Conservation (phyloP, 805 yeast species). For the Ascoidea asiatica region DNA sequence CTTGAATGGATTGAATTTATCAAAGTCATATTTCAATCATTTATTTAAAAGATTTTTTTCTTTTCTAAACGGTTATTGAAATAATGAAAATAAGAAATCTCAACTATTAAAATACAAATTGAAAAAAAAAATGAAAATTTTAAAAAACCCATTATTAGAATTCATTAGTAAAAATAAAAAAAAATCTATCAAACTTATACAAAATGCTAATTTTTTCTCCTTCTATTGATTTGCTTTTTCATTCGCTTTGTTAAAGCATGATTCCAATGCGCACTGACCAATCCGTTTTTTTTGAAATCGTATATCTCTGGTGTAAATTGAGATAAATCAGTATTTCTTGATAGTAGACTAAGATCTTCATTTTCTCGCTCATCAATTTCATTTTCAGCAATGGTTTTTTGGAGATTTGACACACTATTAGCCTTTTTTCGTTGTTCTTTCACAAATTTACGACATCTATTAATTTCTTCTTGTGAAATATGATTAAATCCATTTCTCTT, state of each 20-base stretch:
- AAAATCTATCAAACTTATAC: too few relatives aligned
- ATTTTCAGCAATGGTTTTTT: not conserved
- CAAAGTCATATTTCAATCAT: too few relatives aligned
- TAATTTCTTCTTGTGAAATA: conserved; percentile 71
- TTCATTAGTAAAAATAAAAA: too few relatives aligned
- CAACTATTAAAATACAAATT: not conserved
- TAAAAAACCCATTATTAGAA: too few relatives aligned
- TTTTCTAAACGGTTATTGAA: too few relatives aligned
- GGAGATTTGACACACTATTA: not conserved
- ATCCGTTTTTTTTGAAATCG: conserved; percentile 23
- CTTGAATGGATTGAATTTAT: too few relatives aligned
- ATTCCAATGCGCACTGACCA: conserved; percentile 50
- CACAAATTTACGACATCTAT: conserved; percentile 68
- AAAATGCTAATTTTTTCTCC: not conserved
- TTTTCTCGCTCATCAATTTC: not conserved
- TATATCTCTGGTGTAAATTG: conserved; percentile 22
- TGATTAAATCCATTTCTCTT: conserved; percentile 61
- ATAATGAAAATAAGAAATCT: not conserved
- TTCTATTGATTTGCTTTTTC: conserved; percentile 19
- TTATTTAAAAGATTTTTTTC: too few relatives aligned
- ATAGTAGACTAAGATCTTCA: conserved; percentile 16
- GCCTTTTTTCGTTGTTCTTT: conserved; percentile 38
- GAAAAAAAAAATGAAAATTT: not conserved
- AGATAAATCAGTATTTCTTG: conserved; percentile 15
- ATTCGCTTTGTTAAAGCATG: conserved; percentile 42